phyloP scores from a whole-genome alignment of 169 alveolate species.

The Plasmodium sp. region DNA sequence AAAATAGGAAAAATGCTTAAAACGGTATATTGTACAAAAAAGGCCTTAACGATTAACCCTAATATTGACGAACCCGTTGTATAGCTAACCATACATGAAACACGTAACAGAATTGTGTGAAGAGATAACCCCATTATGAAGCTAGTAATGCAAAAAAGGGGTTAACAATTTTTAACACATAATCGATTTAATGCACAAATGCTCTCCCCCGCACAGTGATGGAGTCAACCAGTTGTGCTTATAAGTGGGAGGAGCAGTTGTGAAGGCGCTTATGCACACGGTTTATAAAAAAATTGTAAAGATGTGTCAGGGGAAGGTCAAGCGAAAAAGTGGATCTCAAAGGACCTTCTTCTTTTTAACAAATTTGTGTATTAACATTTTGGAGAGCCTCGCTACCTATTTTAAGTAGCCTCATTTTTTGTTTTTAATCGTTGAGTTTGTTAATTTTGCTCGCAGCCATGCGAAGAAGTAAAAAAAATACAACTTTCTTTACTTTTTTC shows the following conservation, averaged over 20 bases:
- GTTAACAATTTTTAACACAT: background rate
- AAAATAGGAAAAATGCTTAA: background rate
- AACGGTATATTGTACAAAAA: background rate
- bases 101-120: background rate
- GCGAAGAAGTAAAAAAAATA: no score
- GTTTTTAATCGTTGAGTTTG: no score
- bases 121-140: background rate
- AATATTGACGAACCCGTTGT: background rate
- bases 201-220: background rate
- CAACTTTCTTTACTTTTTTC: no score
- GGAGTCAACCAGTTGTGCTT: background rate
- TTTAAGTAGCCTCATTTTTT: no score
- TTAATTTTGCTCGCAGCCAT: no score
- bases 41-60: background rate
- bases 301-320: background rate
- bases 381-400: no score
- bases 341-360: background rate
- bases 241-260: background rate
- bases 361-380: no score
- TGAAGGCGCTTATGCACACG: background rate
- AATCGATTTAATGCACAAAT: background rate
- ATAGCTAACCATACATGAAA: background rate
- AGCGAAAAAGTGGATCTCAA: background rate
- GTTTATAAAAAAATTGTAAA: background rate
- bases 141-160: no score